Base-by-base conservation (phyloP, 352 stramenopile species). In the Globisporangium takayamanum region DNA sequence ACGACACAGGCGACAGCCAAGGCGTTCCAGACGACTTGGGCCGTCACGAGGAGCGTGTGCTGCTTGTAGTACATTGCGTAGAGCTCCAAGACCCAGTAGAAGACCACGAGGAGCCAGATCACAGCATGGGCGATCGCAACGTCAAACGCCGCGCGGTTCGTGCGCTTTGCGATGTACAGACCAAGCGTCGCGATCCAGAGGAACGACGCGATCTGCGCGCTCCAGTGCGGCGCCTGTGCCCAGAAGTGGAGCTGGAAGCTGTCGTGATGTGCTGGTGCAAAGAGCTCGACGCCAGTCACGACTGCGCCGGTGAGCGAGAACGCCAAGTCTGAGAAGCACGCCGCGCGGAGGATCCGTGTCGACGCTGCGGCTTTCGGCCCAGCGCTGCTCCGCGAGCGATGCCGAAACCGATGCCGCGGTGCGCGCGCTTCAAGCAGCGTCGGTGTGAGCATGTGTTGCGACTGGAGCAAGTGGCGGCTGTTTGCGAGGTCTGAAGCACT, bases 61-160 rank as follows among this genome's bases (percentile, higher is more conserved):
- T 67, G 75, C 28, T 74, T 44, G 54, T 87, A 84, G 63, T 89
- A 88, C 30, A 68, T 71, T 20, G 78, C 74, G 55, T 89, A 91
- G 11, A 92, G 63, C 53, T 90, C 75, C 3, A 94, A 66, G 0
- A 88, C 68, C 69, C 73, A 91, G 59, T 87, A 94, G 30, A 94
- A 83, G 7, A 91, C 67, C 1, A 87, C 70, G 20, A 86, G 51
- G 63, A 89, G 76, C 84, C 84, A 94, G 36, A 94, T 89, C 50
- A 91, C 68, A 1, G 75, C 74, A 55, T 94, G 84, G 0, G 80
- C 75, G 57, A 91, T 88, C 15, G 72, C 72, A 22, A 94, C 79
- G 50, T 90, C 78, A 52, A 94, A 92, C 25, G 63, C 69, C 37
- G 73, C 62, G 37, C 76, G 66, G 42, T 85, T 72, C 18, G 66